These are phyloP conservation scores for Pythium myriotylum DNA, from an alignment of 352 stramenopile species.

Conservation along the genomic window DNA sequence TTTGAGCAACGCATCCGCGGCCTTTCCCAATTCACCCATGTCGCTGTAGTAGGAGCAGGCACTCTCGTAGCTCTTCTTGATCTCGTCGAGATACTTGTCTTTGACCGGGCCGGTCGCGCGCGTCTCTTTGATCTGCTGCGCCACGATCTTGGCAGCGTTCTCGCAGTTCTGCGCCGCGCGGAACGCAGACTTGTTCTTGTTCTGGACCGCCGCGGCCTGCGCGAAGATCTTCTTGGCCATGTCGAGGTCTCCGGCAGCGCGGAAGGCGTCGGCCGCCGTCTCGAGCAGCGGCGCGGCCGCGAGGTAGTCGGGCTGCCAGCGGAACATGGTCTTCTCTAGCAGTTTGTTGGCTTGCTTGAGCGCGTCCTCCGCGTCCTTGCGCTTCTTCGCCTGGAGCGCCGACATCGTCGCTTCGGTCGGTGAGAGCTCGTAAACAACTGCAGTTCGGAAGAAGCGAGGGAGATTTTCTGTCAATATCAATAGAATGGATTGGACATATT, in stretches of 20 bases:
- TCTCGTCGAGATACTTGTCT: conserved; percentile 43
- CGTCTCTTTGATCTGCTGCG: conserved; percentile 73
- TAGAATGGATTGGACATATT: conserved; percentile 14
- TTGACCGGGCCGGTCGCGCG: conserved; percentile 32
- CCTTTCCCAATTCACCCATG: conserved; percentile 85
- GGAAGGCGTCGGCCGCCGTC: conserved; percentile 73
- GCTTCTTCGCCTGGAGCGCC: conserved; percentile 34
- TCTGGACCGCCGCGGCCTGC: conserved; percentile 61
- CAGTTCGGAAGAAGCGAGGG: neutral
- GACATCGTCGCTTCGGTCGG: conserved; percentile 15
- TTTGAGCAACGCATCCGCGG: conserved; percentile 76
- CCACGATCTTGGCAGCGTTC: conserved; percentile 68
- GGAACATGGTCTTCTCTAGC: conserved; percentile 66
- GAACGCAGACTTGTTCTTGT: conserved; percentile 77
- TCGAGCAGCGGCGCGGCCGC: conserved; percentile 67
- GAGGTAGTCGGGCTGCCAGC: conserved; percentile 70
- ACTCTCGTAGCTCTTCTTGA: conserved; percentile 59
- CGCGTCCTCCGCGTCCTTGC: conserved; percentile 33
- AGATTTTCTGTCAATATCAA: conserved; percentile 7
- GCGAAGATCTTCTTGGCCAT: conserved; percentile 58
- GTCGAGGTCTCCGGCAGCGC: conserved; percentile 63
- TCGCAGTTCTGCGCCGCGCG: conserved; percentile 75
- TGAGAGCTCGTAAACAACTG: too few relatives aligned
- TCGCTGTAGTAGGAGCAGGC: conserved; percentile 72
- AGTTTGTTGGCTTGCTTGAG: conserved; percentile 35